These are phyloP conservation scores for Trichoderma semiorbis DNA, from an alignment of 2,329 filamentous ascomycete genomes.

Conservation along the genomic window DNA sequence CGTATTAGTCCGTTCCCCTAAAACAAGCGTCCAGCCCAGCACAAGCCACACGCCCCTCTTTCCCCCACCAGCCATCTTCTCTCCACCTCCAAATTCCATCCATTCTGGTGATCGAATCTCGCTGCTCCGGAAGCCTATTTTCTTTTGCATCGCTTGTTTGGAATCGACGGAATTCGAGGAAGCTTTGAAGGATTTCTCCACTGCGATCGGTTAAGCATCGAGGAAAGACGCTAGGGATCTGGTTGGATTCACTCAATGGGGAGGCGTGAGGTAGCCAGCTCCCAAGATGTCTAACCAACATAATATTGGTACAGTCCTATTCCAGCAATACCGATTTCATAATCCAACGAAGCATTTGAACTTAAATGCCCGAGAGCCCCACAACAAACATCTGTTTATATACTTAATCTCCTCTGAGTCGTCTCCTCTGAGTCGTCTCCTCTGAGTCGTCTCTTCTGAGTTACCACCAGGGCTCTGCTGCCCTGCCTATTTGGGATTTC, in stretches of 20 bases:
- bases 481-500: too few relatives aligned
- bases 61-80: neutral
- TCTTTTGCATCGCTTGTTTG: neutral
- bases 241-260: neutral
- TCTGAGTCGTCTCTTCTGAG: too few relatives aligned
- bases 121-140: neutral
- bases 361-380: neutral
- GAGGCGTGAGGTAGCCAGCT: neutral
- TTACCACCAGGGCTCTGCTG: too few relatives aligned
- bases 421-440: too few relatives aligned
- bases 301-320: neutral
- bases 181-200: neutral
- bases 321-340: neutral
- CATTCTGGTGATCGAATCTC: neutral
- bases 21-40: neutral
- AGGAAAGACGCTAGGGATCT: neutral
- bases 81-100: slow-evolving; percentile 5
- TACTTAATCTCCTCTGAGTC: too few relatives aligned
- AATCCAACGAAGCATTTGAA: neutral
- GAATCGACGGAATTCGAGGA: neutral
- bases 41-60: slow-evolving; percentile 8
- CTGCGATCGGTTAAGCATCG: neutral
- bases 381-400: neutral
- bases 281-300: neutral
- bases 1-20: neutral